Base-by-base conservation (phyloP, 1,284 basidiomycete species). In the Malassezia cuniculi region DNA sequence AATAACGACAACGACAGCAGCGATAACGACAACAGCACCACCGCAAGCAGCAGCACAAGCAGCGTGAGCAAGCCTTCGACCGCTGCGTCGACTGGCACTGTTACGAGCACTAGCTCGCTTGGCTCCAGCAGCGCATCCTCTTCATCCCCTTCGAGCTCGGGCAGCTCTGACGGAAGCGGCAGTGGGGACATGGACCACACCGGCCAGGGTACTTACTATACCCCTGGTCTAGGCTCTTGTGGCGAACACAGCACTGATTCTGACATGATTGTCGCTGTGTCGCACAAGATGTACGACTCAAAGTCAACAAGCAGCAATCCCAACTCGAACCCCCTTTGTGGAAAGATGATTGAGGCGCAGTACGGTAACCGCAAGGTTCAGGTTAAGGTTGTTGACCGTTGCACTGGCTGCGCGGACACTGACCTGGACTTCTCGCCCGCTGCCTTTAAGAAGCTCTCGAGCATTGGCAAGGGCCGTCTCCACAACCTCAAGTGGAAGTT, bases 251-350 rank as follows among this genome's bases (percentile, higher is more conserved):
- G 53, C 47, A 22, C 18, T 5, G 51, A 40, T 11, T 48, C 47
- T 15, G 62, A 66, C 44, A 53, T 50, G 46, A 57, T 64, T 41
- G 57, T 54, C 4, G 60, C 62, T 26, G 39, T 66, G 27, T 55
- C 62, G 14, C 30, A 33, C 14, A 37, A 32, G 10, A 41, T 60
- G 15, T 63, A 47, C 22, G 53, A 63, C 41, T 50, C 48, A 16
- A 29, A 20, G 5, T n/a, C n/a, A n/a, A n/a, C n/a, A n/a, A 45
- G 42, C 6, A 51, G 47, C 36, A 61, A 61, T 46, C 57, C 57
- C n/a, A 60, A 60, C 51, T 41, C 48, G 14, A 60, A 57, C 41
- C 49, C 50, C 3, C 42, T 52, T 1, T 65, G 61, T 30, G 60
- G 58, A 16, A 52, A 55, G 47, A 55, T 53, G 50, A 50, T 65